Percentiles rank a stretch among this genome's conserved stretches.
Evolutionary conservation across 2,329 filamentous ascomycete species (phyloP).

Genomic region (Penicillium sp.): DNA sequence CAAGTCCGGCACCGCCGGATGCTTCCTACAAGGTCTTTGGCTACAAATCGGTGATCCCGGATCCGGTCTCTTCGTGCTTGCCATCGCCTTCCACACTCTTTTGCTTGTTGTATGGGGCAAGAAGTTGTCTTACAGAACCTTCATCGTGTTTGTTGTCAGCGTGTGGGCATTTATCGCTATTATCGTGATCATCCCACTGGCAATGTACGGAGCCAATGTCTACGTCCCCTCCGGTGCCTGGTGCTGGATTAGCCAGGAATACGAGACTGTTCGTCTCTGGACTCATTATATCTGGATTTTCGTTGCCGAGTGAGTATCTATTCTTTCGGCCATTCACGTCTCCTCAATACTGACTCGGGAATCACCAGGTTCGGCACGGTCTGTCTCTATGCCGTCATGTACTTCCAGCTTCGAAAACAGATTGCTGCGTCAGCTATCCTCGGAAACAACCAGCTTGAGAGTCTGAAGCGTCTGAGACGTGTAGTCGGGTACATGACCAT

Average conservation of each 20-base stretch:
- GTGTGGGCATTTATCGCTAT: slow-evolving; percentile 46
- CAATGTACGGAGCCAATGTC: slow-evolving; percentile 38
- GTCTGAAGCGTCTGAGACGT: slow-evolving; percentile 38
- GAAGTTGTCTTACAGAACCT: slow-evolving; percentile 44
- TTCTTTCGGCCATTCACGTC: no score
- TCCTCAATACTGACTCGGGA: background rate
- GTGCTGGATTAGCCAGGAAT: slow-evolving; percentile 48
- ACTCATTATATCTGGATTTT: slow-evolving; percentile 53
- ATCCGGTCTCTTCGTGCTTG: slow-evolving; percentile 51
- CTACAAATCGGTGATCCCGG: slow-evolving; percentile 51
- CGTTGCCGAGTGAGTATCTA: slow-evolving; percentile 35
- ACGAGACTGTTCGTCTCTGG: slow-evolving; percentile 44
- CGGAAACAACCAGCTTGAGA: slow-evolving; percentile 34
- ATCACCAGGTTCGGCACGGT: slow-evolving; percentile 41
- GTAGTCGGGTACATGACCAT: slow-evolving; percentile 46
- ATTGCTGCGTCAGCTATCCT: slow-evolving; percentile 38
- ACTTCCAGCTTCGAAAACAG: slow-evolving; percentile 45
- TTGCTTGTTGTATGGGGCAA: slow-evolving; percentile 46
- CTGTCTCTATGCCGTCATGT: slow-evolving; percentile 45
- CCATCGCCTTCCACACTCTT: slow-evolving; percentile 53
- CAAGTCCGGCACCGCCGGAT: slow-evolving; percentile 40
- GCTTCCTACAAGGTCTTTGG: slow-evolving; percentile 50
- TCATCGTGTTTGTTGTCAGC: slow-evolving; percentile 41
- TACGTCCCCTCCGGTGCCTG: slow-evolving; percentile 50
- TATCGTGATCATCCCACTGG: slow-evolving; percentile 46